Base-by-base conservation (phyloP, 768 basidiomycete species). In the Auricularia sp. region DNA sequence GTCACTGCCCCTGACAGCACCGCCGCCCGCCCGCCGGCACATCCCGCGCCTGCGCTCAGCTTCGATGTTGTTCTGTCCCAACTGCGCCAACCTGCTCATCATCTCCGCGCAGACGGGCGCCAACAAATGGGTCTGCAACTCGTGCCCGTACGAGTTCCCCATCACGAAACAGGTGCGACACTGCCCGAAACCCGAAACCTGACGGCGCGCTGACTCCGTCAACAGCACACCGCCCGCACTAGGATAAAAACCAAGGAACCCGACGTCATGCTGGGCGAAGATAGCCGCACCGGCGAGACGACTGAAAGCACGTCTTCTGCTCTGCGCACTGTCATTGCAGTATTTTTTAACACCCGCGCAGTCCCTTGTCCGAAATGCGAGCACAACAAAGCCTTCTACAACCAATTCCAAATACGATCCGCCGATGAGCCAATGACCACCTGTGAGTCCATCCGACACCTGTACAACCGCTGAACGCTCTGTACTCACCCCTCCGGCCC, bases 191-290 rank as follows among this genome's bases (percentile, higher is more conserved):
- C 14, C 34, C 23, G 56, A 51, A 51, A 12, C 7, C 23, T 6
- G 14, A 29, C 29, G 10, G 23, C 11, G 23, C 11, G 23, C 29
- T 59, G 56, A 59, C 29, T 1, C 23, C 12, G 29, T 33, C 16
- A 10, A 11, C 23, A 97, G 91, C 94, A 97, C 85, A 97, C 94
- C 6, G 91, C 92, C 62, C 80, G 95, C 56, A 93, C 89, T 35
- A 84, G 84, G 64, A 79, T 97, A 61, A 87, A 87, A 68, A 82
- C 91, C n/a, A 98, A 98, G 71, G 83, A 87, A 69, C 88, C 93
- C 12, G 97, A 99, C 72, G 97, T 98, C 70, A 95, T 99, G 5
- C 79, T 98, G 34, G 97, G 96, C 61, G 94, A 93, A 3, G 93
- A 91, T 66, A 87, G 86, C 76, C 97, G 95, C 93, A 88, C 87